Evolutionary conservation across 2,329 filamentous ascomycete species (phyloP).

Genomic region (Teratosphaeria pseudoeucalypti): DNA sequence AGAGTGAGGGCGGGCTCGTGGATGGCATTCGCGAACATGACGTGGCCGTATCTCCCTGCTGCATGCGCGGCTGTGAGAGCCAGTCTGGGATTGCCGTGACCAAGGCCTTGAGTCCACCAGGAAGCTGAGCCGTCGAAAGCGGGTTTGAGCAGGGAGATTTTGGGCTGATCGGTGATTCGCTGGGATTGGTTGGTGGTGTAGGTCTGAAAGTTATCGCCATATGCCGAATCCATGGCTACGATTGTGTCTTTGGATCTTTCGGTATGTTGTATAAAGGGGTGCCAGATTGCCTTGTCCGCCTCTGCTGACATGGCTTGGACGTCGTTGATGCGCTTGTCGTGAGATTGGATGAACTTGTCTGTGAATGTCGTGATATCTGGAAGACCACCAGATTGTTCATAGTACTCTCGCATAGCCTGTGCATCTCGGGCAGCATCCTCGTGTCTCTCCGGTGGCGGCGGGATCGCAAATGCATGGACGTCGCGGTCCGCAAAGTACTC

Average conservation of each 20-base stretch:
- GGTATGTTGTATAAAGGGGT: conserved; percentile 76
- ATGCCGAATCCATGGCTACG: conserved; percentile 67
- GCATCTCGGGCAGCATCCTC: conserved; percentile 38
- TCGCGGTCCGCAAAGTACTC: conserved; percentile 55
- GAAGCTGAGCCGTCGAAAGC: conserved; percentile 78
- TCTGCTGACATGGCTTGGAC: conserved; percentile 52
- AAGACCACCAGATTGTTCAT: conserved; percentile 37
- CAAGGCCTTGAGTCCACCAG: conserved; percentile 86
- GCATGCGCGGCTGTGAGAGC: conserved; percentile 69
- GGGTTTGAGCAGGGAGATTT: conserved; percentile 28
- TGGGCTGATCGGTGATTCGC: conserved; percentile 11
- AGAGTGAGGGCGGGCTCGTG: conserved; percentile 66
- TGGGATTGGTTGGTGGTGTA: conserved; percentile 21
- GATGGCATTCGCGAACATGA: conserved; percentile 76
- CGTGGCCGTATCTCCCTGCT: conserved; percentile 73
- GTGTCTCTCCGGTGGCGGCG: conserved; percentile 46
- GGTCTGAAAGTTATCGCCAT: conserved; percentile 68
- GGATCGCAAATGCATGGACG: conserved; percentile 48
- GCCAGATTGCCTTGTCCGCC: conserved; percentile 64
- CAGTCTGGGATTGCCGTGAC: conserved; percentile 63
- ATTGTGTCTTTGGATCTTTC: conserved; percentile 53
- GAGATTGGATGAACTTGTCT: conserved; percentile 41
- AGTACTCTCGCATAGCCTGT: conserved; percentile 54
- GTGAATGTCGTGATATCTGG: conserved; percentile 38
- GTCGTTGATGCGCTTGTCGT: conserved; percentile 45